A percentile compares a stretch with the other conserved stretches of the same genome.
These are phyloP conservation scores for Monosporascus sp. DNA, from an alignment of 2,329 filamentous ascomycete genomes.

Conservation along the genomic window DNA sequence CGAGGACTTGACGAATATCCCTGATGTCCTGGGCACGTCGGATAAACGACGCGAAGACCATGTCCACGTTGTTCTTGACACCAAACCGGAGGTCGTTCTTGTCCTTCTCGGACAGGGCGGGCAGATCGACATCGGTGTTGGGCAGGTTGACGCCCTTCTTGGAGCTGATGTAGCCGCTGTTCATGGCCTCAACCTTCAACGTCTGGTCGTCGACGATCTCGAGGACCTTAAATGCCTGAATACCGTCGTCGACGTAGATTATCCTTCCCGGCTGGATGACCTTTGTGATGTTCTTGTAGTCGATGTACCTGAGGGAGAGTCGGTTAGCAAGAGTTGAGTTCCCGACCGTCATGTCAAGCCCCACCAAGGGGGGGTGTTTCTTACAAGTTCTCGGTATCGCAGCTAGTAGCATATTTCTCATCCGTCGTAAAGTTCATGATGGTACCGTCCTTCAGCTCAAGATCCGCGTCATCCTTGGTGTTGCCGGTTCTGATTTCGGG, in stretches of 20 bases:
- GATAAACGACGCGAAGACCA: slow-evolving; percentile 99
- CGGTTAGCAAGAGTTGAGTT: slow-evolving; percentile 3
- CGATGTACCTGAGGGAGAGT: slow-evolving; percentile 65
- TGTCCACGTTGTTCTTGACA: slow-evolving; percentile 98
- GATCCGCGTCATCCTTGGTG: slow-evolving; percentile 80
- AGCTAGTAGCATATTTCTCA: slow-evolving; percentile 78
- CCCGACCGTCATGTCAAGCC: not conserved
- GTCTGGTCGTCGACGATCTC: slow-evolving; percentile 85
- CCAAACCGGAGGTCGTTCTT: slow-evolving; percentile 89
- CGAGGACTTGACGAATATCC: slow-evolving; percentile 86
- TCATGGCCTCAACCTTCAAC: slow-evolving; percentile 78
- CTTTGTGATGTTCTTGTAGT: slow-evolving; percentile 99
- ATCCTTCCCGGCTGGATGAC: slow-evolving; percentile 86
- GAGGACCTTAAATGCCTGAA: slow-evolving; percentile 92
- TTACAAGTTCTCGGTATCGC: slow-evolving; percentile 91
- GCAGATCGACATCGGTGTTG: slow-evolving; percentile 97
- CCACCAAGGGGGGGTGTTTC: slow-evolving; percentile 23
- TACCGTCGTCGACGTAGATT: slow-evolving; percentile 98
- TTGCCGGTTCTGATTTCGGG: slow-evolving; percentile 59
- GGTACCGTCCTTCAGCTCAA: slow-evolving; percentile 76
- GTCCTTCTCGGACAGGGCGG: slow-evolving; percentile 96
- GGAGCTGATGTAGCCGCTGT: slow-evolving; percentile 98
- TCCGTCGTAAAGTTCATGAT: slow-evolving; percentile 96
- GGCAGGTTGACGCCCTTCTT: slow-evolving; percentile 99
- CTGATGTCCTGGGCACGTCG: slow-evolving; percentile 86